phyloP scores from a whole-genome alignment of 208 protist species.

The Leishmania guyanensis region DNA sequence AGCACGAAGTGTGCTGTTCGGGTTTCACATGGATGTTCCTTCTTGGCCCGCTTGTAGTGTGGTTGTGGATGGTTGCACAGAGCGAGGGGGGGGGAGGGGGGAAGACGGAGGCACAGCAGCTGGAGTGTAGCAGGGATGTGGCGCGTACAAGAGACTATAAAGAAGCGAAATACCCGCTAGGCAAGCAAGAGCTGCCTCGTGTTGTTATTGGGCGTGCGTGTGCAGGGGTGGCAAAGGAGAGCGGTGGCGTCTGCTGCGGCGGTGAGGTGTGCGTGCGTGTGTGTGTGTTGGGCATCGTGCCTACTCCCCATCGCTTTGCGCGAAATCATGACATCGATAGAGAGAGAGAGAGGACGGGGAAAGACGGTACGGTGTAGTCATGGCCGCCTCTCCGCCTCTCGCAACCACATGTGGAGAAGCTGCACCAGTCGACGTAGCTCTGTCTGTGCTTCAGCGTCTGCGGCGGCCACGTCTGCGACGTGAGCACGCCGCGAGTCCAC shows the following conservation, averaged over 20 bases:
- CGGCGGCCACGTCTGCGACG: neutral
- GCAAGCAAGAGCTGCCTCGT: neutral
- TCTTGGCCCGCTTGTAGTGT: neutral
- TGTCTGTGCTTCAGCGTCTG: slow-evolving; percentile 6
- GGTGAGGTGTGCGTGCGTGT: neutral
- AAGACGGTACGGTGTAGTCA: neutral
- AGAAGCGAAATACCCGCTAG: neutral
- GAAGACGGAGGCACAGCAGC: neutral
- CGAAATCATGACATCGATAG: neutral
- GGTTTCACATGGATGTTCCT: neutral
- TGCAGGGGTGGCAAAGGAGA: neutral
- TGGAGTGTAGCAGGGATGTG: neutral
- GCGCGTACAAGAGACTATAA: neutral
- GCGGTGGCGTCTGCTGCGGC: neutral
- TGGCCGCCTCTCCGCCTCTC: neutral
- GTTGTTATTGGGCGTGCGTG: neutral
- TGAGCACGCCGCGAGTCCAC: neutral
- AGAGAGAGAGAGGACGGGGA: neutral
- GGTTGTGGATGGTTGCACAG: neutral
- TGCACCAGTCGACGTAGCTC: slow-evolving; percentile 15
- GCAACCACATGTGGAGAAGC: slow-evolving; percentile 2
- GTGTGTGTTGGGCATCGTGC: neutral
- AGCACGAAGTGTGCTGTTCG: too few species aligned
- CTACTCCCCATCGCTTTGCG: neutral
- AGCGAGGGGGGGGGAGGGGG: neutral